Conservation (phyloP, 345 rosid genomes). For the Ceriops decandra region DNA sequence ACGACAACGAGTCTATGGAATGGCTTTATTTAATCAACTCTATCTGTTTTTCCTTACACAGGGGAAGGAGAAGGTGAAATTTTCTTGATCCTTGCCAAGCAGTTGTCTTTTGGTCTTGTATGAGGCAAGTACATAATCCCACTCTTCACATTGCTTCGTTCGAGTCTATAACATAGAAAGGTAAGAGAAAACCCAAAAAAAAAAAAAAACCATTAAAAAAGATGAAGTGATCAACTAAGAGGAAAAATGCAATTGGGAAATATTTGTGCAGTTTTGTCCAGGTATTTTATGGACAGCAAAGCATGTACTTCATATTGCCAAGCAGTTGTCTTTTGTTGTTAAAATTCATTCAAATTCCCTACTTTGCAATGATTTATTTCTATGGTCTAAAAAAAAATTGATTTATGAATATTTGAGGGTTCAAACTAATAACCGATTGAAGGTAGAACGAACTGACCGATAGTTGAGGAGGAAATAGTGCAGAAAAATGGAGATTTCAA, state of each 20-base stretch:
- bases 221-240: no score
- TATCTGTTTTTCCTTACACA: no score
- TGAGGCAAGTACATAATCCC: constrained; percentile 43
- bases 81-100: constrained; percentile 44
- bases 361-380: no score
- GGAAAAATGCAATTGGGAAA: no score
- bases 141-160: constrained; percentile 39
- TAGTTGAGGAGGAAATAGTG: constrained; percentile 76
- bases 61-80: neutral
- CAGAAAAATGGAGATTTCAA: constrained; percentile 72
- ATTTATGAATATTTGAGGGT: neutral
- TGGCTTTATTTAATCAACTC: no score
- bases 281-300: no score
- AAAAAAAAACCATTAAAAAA: no score
- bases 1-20: no score
- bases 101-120: constrained; percentile 59
- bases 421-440: neutral
- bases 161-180: constrained; percentile 27
- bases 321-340: no score
- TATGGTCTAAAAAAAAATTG: no score
- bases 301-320: no score
- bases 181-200: neutral
- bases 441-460: constrained; percentile 27
- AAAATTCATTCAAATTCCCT: neutral
- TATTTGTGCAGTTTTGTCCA: no score